phyloP scores from a whole-genome alignment of 169 alveolate species.

The Plasmodium knowlesi region DNA sequence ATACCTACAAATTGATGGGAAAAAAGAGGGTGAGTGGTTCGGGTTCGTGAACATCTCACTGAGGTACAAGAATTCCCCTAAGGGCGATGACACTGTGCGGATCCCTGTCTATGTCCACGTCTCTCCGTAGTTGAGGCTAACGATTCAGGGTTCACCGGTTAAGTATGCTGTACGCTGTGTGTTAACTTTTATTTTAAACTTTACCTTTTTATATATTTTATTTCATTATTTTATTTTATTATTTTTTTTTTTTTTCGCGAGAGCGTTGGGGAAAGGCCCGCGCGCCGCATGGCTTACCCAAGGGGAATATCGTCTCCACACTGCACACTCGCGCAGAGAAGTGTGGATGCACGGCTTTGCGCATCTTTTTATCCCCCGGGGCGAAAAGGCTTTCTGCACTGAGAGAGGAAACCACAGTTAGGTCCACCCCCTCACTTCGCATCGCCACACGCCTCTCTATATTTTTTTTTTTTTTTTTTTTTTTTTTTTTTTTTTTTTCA shows the following conservation, averaged over 20 bases:
- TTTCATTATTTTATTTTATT: no score
- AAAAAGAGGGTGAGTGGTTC: constrained; percentile 23
- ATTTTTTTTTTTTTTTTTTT: no score
- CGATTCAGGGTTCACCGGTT: neutral
- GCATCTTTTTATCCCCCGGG: neutral
- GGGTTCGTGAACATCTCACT: constrained; percentile 20
- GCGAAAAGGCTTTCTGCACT: neutral
- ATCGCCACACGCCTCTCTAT: neutral
- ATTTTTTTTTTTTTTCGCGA: neutral
- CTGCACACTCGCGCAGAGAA: neutral
- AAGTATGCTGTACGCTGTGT: neutral
- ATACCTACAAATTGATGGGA: constrained; percentile 17
- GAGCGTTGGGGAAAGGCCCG: neutral
- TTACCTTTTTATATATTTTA: neutral
- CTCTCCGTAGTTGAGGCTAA: neutral
- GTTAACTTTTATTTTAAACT: neutral
- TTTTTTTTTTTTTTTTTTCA: no score
- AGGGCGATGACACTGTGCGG: constrained; percentile 10
- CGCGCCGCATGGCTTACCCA: neutral
- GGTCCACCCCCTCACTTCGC: neutral
- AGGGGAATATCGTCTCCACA: neutral
- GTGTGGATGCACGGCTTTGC: neutral
- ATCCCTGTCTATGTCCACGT: constrained; percentile 34
- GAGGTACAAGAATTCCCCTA: constrained; percentile 26
- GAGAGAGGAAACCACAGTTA: neutral